These are phyloP conservation scores for Fusarium duplospermum DNA, from an alignment of 2,329 filamentous ascomycete species.

Conservation along the genomic window DNA sequence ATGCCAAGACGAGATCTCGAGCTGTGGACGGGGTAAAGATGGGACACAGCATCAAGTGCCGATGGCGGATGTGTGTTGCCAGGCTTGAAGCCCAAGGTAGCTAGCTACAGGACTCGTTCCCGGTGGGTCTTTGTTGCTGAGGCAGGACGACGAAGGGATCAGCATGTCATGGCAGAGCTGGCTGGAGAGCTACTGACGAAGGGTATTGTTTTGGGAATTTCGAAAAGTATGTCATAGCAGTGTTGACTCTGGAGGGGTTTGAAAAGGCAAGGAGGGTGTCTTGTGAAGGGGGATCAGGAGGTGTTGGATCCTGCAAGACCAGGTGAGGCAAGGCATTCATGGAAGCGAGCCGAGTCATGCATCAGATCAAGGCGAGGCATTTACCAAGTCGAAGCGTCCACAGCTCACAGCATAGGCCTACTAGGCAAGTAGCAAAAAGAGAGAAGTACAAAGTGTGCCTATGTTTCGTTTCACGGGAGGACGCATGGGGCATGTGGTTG, in stretches of 20 bases:
- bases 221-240: constrained; percentile 26
- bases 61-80: constrained; percentile 1
- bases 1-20: constrained; percentile 14
- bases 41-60: not conserved
- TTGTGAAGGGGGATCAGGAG: not conserved
- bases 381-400: constrained; percentile 14
- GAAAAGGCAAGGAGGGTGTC: not conserved
- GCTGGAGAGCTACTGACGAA: not conserved
- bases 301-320: constrained; percentile 9
- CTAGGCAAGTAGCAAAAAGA: constrained; percentile 16
- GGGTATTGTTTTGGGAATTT: constrained; percentile 13
- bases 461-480: constrained; percentile 2
- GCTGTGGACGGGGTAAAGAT: not conserved
- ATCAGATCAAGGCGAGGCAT: constrained; percentile 20
- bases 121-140: not conserved
- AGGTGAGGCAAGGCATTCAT: constrained; percentile 8
- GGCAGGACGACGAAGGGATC: not conserved
- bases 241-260: constrained; percentile 1
- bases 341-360: not conserved
- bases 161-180: constrained; percentile 9
- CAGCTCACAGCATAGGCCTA: constrained; percentile 8
- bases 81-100: not conserved
- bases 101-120: not conserved
- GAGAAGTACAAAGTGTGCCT: constrained; percentile 7
- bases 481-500: not conserved